Evolutionary conservation across 805 yeast genomes (phyloP).

Genomic region (Schwanniomyces yamadae): DNA sequence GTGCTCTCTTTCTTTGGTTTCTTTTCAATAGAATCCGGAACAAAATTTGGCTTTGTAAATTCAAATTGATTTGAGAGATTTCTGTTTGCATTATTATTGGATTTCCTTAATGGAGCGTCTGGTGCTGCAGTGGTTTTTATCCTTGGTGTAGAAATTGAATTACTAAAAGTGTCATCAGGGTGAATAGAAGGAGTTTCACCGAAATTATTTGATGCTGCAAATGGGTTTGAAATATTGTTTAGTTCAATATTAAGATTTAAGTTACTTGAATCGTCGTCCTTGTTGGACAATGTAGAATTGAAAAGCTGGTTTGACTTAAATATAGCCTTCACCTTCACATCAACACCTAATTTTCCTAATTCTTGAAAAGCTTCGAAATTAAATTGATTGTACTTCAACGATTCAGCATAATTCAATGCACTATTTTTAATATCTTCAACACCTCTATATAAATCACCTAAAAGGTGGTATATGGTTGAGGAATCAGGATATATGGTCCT

Average conservation of each 20-base stretch:
- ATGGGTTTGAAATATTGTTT: conserved; percentile 24
- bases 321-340: conserved; percentile 57
- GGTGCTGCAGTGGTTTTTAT: conserved; percentile 25
- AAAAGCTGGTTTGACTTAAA: conserved; percentile 31
- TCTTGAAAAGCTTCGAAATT: conserved; percentile 85
- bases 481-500: conserved; percentile 55
- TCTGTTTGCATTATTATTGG: conserved; percentile 9
- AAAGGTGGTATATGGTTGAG: conserved; percentile 63
- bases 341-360: conserved; percentile 69
- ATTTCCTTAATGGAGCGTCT: conserved; percentile 38
- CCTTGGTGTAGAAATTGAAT: conserved; percentile 31
- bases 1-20: conserved; percentile 30
- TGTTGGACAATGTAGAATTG: conserved; percentile 1
- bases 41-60: conserved; percentile 31
- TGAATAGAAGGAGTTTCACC: conserved; percentile 14
- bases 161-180: conserved; percentile 22
- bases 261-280: conserved; percentile 3
- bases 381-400: conserved; percentile 72
- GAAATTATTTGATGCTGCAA: conserved; percentile 11
- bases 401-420: conserved; percentile 63
- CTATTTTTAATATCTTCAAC: conserved; percentile 65
- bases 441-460: conserved; percentile 66
- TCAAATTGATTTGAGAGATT: conserved; percentile 16
- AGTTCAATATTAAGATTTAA: conserved; percentile 2
- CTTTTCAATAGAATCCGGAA: conserved; percentile 17